Evolutionary conservation across 1,284 basidiomycete species (phyloP).

Genomic region (Vanrija pseudolonga): DNA sequence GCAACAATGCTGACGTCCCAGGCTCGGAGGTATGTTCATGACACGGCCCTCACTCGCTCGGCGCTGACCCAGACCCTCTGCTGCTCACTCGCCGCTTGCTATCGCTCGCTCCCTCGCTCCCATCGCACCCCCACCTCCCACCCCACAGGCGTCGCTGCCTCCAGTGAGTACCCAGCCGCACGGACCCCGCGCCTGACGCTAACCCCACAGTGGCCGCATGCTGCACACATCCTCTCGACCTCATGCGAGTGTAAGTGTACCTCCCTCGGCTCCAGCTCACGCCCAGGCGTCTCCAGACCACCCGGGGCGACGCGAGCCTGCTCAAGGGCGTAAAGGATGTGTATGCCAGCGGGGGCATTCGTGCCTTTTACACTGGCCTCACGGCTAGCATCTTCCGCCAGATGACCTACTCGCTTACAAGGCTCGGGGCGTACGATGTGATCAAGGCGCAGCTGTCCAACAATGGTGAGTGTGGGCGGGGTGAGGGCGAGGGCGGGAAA

Average conservation of each 20-base stretch:
- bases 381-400: conserved; percentile 48
- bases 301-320: conserved; percentile 33
- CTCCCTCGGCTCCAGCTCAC: background rate
- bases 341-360: conserved; percentile 27
- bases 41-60: background rate
- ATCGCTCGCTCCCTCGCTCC: background rate
- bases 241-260: conserved; percentile 69
- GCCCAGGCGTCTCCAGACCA: conserved; percentile 46
- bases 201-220: conserved; percentile 67
- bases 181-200: background rate
- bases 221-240: conserved; percentile 79
- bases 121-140: background rate
- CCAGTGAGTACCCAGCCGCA: conserved; percentile 55
- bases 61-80: background rate
- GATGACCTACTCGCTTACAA: conserved; percentile 47
- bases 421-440: conserved; percentile 46
- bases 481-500: background rate
- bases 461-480: conserved; percentile 17
- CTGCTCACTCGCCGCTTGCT: background rate
- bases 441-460: conserved; percentile 39
- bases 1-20: background rate
- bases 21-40: conserved; percentile 4
- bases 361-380: conserved; percentile 48
- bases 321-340: conserved; percentile 24
- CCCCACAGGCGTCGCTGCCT: conserved; percentile 64